Base-by-base conservation (phyloP, 306 rosid species). In the Vigna nakashimae region DNA sequence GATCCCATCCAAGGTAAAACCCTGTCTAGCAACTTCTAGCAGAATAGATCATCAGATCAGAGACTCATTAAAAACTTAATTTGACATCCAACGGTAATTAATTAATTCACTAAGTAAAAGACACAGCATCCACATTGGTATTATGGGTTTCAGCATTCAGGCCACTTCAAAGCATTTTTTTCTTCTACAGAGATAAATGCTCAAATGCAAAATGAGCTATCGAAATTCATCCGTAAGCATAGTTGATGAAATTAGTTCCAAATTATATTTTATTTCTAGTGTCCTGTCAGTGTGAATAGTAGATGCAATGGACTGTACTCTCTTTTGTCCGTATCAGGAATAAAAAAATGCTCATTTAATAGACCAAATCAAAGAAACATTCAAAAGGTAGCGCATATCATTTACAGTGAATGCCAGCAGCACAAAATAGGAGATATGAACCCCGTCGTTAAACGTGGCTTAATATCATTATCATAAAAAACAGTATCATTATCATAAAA, bases 1-100 rank as follows among this genome's bases (percentile, higher is more conserved):
- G 16, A 58, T 26, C 51, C 32, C 0, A 46, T 45, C 16, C 71
- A 69, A 56, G 20, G 57, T 16, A 55, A 40, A 26, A 40, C 1
- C 20, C 16, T 34, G 30, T 59, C 43, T 59, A 45, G 69, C 18
- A 59, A 60, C 70, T 49, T 3, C 58, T 12, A 18, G 36, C 16
- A 73, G 34, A 43, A 58, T 9, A 49, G 46, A 17, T 4, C 22
- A 38, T 20, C 10, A 36, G 2, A 63, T 20, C 10, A 36, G 5
- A 63, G 42, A 40, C 53, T 34, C 52, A 49, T 18, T 50, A 12
- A 18, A 52, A 36, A 46, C 65, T 38, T 75, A 49, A 74, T 50
- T 48, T 46, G 32, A 49, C 32, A 43, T 11, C 17, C 24, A 76
- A 65, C 17, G 11, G 49, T 28, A 17, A 10, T 55, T 43, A 55